A percentile compares a stretch with the other conserved stretches of the same genome.
Evolutionary conservation across 1,139 yeast genomes (phyloP).

Genomic region (Kluyveromyces sp.): DNA sequence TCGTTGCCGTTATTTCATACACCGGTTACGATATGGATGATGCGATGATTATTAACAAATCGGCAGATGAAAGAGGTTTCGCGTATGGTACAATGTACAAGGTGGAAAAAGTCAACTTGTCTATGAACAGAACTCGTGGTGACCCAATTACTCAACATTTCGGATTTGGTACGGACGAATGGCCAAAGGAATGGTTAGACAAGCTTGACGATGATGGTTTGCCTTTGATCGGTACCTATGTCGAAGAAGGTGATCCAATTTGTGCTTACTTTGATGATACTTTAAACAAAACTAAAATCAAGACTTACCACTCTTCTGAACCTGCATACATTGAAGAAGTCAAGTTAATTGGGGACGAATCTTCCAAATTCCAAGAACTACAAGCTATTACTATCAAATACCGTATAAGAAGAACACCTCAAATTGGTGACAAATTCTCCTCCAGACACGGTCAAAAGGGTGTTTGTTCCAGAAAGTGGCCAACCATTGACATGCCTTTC

Average conservation of each 20-base stretch:
- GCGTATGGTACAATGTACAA: slow-evolving; percentile 96
- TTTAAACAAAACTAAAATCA: slow-evolving; percentile 81
- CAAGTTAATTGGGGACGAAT: slow-evolving; percentile 80
- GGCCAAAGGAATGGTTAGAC: slow-evolving; percentile 88
- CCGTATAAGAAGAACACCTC: slow-evolving; percentile 84
- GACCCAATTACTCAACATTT: slow-evolving; percentile 93
- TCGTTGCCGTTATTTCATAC: slow-evolving; percentile 96
- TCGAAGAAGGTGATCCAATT: slow-evolving; percentile 94
- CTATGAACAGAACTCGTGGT: slow-evolving; percentile 74
- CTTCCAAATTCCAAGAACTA: slow-evolving; percentile 61
- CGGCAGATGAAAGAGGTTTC: slow-evolving; percentile 96
- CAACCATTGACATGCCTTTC: slow-evolving; percentile 93
- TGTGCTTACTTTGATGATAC: slow-evolving; percentile 91
- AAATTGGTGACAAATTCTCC: slow-evolving; percentile 96
- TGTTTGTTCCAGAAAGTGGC: slow-evolving; percentile 98
- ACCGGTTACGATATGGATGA: slow-evolving; percentile 99
- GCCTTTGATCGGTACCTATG: slow-evolving; percentile 80
- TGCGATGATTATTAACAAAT: slow-evolving; percentile 96
- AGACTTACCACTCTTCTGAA: slow-evolving; percentile 89
- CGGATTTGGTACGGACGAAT: slow-evolving; percentile 87
- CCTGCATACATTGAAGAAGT: slow-evolving; percentile 96
- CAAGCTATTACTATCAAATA: slow-evolving; percentile 84
- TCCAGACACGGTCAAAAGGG: slow-evolving; percentile 99
- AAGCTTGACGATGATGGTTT: slow-evolving; percentile 88
- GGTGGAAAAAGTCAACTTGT: slow-evolving; percentile 82